Percentiles rank a stretch among this genome's conserved stretches.
Conservation (phyloP, 1,139 yeast species). For the Hemisphaericaspora lyxosophila region DNA sequence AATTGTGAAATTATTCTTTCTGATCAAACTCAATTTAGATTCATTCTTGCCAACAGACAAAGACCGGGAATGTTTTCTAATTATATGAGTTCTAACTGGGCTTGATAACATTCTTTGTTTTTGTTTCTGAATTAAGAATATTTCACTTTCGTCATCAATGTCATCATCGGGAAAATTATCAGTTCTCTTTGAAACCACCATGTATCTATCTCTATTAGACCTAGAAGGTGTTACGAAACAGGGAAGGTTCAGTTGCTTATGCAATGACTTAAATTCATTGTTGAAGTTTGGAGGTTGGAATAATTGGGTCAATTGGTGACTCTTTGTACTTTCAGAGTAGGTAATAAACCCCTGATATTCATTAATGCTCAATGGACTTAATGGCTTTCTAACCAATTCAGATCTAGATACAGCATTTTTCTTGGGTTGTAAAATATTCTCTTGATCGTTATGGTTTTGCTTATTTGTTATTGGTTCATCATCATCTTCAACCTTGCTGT, state of each 20-base stretch:
- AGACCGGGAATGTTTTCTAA: slow-evolving; percentile 33
- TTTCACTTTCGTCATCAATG: slow-evolving; percentile 33
- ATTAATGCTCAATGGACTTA: slow-evolving; percentile 31
- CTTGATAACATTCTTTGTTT: slow-evolving; percentile 2
- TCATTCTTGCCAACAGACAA: slow-evolving; percentile 43
- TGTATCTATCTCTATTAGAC: slow-evolving; percentile 22
- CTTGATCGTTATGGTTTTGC: slow-evolving; percentile 40
- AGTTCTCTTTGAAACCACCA: slow-evolving; percentile 24
- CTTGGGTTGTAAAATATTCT: slow-evolving; percentile 46
- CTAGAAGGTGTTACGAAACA: slow-evolving; percentile 38
- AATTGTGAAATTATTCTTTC: slow-evolving; percentile 25
- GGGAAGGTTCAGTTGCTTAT: slow-evolving; percentile 34
- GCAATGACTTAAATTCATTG: slow-evolving; percentile 36
- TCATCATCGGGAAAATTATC: slow-evolving; percentile 9
- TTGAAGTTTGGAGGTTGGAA: slow-evolving; percentile 34
- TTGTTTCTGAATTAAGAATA: slow-evolving; percentile 20
- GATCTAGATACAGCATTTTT: slow-evolving; percentile 16
- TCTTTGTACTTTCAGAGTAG: slow-evolving; percentile 10
- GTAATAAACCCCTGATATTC: slow-evolving; percentile 37
- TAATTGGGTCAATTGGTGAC: slow-evolving; percentile 27
- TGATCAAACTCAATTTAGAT: slow-evolving; percentile 34
- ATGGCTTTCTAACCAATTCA: slow-evolving; percentile 27
- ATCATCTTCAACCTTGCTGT: slow-evolving; percentile 6
- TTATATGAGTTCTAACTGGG: slow-evolving; percentile 6
- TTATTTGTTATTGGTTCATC: slow-evolving; percentile 20